Percentiles rank a stretch among this genome's conserved stretches.
phyloP scores from a whole-genome alignment of 164 flowering plant species.

The Magnolia officinalis region DNA sequence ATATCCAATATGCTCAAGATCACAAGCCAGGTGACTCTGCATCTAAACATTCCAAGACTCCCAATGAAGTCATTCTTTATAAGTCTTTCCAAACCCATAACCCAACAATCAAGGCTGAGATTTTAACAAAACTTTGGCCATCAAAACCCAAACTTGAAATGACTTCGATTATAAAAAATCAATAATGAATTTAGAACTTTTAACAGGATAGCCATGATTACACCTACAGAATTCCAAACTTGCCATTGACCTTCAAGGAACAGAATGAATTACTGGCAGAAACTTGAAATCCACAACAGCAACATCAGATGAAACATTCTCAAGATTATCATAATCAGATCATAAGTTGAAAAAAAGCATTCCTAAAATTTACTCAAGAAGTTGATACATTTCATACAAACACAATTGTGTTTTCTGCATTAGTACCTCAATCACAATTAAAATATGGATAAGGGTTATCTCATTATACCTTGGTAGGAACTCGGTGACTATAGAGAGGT shows the following conservation, averaged over 20 bases:
- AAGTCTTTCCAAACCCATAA: too few relatives aligned
- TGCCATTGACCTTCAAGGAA: neutral
- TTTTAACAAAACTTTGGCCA: too few relatives aligned
- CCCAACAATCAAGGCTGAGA: too few relatives aligned
- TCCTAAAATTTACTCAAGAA: neutral
- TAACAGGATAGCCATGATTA: neutral
- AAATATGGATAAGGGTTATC: neutral
- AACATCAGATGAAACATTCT: neutral
- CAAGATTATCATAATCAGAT: neutral
- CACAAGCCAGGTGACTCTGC: too few relatives aligned
- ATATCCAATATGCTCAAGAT: too few relatives aligned
- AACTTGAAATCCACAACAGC: neutral
- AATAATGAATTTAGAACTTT: too few relatives aligned
- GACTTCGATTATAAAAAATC: neutral
- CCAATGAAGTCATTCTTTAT: too few relatives aligned
- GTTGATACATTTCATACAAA: neutral
- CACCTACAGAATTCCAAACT: neutral
- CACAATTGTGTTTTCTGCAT: neutral
- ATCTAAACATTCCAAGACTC: too few relatives aligned
- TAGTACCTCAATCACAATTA: neutral
- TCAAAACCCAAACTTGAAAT: too few relatives aligned
- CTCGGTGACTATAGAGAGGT: constrained; percentile 93
- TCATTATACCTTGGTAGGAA: constrained; percentile 82
- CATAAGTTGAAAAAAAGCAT: neutral
- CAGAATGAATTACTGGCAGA: neutral